Evolutionary conservation across 768 basidiomycete genomes (phyloP), one percentile per base, ranked within the genome.

Genomic region (Cyclocybe cylindracea): DNA sequence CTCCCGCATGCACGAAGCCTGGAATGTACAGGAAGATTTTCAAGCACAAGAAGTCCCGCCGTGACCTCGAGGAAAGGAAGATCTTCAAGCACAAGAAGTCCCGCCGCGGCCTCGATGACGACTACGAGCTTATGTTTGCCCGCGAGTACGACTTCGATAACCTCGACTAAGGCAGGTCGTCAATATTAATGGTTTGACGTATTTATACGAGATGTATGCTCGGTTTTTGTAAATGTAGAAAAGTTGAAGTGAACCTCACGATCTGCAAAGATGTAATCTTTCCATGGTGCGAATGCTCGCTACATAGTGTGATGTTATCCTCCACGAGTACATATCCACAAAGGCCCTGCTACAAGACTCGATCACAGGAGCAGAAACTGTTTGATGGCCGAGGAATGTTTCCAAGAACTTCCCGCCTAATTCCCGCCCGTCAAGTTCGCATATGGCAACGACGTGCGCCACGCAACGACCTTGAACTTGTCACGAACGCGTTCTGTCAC

Each of bases 81-180:
- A 38, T 53, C 11, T 49, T 52, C 42, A 53, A 55, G 39, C 53
- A 54, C 50, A 56, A 54, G 51, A 39, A 37, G 38, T 24, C 24
- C 24, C 40, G 50, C 24, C 35, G 38, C 38, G 51, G 57, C 43
- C 46, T 53, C 29, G 31, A 53, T 32, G 57, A 60, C 11, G 56
- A 60, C 9, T 57, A 58, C 31, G 60, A 59, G 14, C 36, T 48
- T 40, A 19, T 57, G 11, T 56, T 63, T 45, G 55, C 51, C 33
- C 65, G 65, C 34, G 62, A 62, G 36, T 58, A 57, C 41, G 58
- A 51, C 10, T 62, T 62, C 38, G 65, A 66, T 52, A 51, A 66
- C 42, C 59, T 66, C 37, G 65, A 66, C 44, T 66, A 59, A 51
- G 40, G 55, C 39, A 32, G 39, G 32, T 31, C 14, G 35, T 24